Evolutionary conservation across 2,329 filamentous ascomycete genomes (phyloP).

Genomic region (Ophiostoma ips): DNA sequence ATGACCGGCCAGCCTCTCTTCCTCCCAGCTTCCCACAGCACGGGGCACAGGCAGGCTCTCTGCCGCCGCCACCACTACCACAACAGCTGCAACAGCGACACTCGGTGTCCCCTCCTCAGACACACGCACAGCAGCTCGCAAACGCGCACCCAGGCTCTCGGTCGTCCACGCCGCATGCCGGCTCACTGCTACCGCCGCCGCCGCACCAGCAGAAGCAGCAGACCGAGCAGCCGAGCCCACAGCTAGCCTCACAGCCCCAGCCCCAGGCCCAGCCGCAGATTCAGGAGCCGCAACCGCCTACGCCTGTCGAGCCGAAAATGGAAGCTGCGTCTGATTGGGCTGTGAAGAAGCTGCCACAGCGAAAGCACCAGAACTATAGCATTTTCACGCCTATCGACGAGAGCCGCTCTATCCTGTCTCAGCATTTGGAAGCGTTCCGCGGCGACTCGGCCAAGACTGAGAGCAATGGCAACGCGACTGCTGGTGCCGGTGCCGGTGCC

Average conservation of each 20-base stretch:
- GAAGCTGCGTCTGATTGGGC: constrained; percentile 19
- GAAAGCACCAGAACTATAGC: constrained; percentile 74
- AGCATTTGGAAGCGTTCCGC: constrained; percentile 60
- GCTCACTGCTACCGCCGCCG: constrained; percentile 26
- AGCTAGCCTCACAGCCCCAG: neutral
- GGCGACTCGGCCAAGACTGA: constrained; percentile 32
- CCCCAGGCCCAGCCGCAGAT: constrained; percentile 8
- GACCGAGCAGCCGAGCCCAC: constrained; percentile 2
- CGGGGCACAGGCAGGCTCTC: constrained; percentile 17
- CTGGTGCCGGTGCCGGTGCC: neutral
- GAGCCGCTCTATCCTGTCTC: constrained; percentile 72
- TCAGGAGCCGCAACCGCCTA: constrained; percentile 37
- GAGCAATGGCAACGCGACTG: neutral
- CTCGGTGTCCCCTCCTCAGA: constrained; percentile 47
- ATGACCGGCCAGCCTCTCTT: constrained; percentile 60
- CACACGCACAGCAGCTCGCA: constrained; percentile 36
- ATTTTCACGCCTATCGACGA: constrained; percentile 98
- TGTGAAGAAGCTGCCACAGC: constrained; percentile 52
- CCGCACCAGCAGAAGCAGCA: constrained; percentile 27
- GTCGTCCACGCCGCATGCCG: constrained; percentile 33
- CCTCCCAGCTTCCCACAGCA: constrained; percentile 52
- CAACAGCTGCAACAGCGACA: constrained; percentile 28
- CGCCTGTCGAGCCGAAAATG: constrained; percentile 25
- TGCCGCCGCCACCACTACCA: constrained; percentile 31
- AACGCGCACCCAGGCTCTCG: constrained; percentile 32